A percentile compares a stretch with the other conserved stretches of the same genome.
Evolutionary conservation across 2,329 filamentous ascomycete species (phyloP).

Genomic region (Teratosphaeria nubilosa): DNA sequence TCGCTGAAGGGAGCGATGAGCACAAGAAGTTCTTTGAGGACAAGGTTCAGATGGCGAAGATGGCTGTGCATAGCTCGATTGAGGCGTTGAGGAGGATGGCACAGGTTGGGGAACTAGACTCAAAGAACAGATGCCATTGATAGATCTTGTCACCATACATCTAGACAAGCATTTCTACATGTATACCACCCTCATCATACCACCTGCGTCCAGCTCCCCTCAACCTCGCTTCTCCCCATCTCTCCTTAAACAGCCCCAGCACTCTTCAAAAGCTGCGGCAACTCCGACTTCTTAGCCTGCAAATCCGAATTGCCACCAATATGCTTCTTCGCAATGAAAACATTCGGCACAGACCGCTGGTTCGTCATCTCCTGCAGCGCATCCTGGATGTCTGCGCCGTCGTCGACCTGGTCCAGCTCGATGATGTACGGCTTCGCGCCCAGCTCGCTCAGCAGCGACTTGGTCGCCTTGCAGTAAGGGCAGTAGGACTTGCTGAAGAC

Average conservation of each 20-base stretch:
- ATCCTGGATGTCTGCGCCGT: constrained; percentile 72
- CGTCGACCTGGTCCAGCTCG: constrained; percentile 80
- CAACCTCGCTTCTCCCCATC: too few relatives aligned
- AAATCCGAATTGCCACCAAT: constrained; percentile 94
- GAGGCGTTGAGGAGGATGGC: constrained; percentile 34
- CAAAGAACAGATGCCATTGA: background rate
- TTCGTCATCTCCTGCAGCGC: constrained; percentile 69
- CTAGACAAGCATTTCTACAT: too few relatives aligned
- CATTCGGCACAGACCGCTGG: constrained; percentile 89
- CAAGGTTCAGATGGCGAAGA: constrained; percentile 26
- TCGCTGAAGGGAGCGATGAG: constrained; percentile 28
- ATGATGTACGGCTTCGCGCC: constrained; percentile 64
- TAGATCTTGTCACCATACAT: background rate
- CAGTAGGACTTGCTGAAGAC: constrained; percentile 98
- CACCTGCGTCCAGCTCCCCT: background rate
- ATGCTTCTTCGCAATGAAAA: constrained; percentile 83
- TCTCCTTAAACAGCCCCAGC: constrained; percentile 50
- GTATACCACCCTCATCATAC: background rate
- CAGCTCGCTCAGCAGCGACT: constrained; percentile 58
- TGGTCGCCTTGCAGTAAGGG: constrained; percentile 78
- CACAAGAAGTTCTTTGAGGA: constrained; percentile 17
- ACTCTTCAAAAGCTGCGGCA: constrained; percentile 54
- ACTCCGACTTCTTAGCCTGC: constrained; percentile 53
- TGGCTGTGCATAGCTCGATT: constrained; percentile 34
- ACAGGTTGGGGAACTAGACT: constrained; percentile 1